A percentile compares a stretch with the other conserved stretches of the same genome.
Conservation (phyloP, 164 flowering plant species). For the Saururus chinensis region DNA sequence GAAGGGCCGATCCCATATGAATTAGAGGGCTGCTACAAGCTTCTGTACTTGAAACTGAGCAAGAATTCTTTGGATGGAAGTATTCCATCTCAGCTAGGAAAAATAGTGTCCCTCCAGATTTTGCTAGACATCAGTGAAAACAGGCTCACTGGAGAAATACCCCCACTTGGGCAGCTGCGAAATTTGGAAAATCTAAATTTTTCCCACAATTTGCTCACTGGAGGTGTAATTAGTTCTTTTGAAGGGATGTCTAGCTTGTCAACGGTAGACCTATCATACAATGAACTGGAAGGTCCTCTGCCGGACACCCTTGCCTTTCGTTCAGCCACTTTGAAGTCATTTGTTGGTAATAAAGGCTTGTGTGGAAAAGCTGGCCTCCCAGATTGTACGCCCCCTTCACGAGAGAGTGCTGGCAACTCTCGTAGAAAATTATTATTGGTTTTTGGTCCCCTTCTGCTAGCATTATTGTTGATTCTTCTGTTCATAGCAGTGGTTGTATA, state of each 20-base stretch:
- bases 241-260: conserved; percentile 10
- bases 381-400: conserved; percentile 1
- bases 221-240: conserved; percentile 9
- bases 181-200: conserved; percentile 14
- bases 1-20: conserved; percentile 16
- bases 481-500: background rate
- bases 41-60: conserved; percentile 14
- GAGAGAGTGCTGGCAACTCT: background rate
- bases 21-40: conserved; percentile 9
- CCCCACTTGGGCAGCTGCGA: conserved; percentile 13
- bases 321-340: background rate
- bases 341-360: conserved; percentile 18
- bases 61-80: conserved; percentile 14
- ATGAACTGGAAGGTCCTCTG: conserved; percentile 16
- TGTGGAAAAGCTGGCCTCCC: conserved; percentile 36
- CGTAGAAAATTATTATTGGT: background rate
- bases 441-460: too few species aligned
- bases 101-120: conserved; percentile 4
- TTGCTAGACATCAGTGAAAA: conserved; percentile 18
- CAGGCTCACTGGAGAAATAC: conserved; percentile 14
- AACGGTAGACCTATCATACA: conserved; percentile 17
- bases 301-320: conserved; percentile 8
- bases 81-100: conserved; percentile 20
- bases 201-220: conserved; percentile 18
- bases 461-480: background rate